phyloP scores from a whole-genome alignment of 2,329 filamentous ascomycete species.

The Aspergillus vadensis region DNA sequence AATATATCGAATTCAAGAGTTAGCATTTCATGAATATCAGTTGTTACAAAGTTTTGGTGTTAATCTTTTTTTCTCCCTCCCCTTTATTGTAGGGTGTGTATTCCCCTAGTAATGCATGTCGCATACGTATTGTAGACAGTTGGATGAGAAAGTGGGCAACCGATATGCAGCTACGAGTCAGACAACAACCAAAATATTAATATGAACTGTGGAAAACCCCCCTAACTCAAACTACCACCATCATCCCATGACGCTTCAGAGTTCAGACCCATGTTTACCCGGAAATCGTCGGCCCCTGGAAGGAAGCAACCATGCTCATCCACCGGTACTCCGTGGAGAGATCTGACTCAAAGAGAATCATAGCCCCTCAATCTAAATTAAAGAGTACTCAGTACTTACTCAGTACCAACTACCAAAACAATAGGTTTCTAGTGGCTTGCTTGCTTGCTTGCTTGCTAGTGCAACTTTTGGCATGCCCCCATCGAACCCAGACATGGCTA shows the following conservation, averaged over 20 bases:
- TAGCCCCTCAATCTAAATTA: neutral
- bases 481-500: neutral
- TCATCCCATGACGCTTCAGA: conserved; percentile 1
- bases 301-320: conserved; percentile 7
- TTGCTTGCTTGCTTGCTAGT: conserved; percentile 7
- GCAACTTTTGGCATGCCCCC: conserved; percentile 6
- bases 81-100: neutral
- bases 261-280: neutral
- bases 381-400: neutral
- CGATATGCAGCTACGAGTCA: conserved; percentile 4
- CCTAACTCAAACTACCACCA: neutral
- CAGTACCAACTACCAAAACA: neutral
- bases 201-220: neutral
- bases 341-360: too few relatives aligned
- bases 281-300: conserved; percentile 6
- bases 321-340: conserved; percentile 6
- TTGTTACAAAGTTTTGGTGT: neutral
- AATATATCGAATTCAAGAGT: conserved; percentile 12
- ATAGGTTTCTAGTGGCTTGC: neutral
- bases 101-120: conserved; percentile 10
- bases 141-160: neutral
- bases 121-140: neutral
- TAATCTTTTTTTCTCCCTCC: too few relatives aligned
- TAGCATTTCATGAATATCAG: neutral
- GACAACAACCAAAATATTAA: neutral